These are phyloP conservation scores for Boletus eberwhitei DNA, from an alignment of 768 basidiomycete species.

Conservation along the genomic window DNA sequence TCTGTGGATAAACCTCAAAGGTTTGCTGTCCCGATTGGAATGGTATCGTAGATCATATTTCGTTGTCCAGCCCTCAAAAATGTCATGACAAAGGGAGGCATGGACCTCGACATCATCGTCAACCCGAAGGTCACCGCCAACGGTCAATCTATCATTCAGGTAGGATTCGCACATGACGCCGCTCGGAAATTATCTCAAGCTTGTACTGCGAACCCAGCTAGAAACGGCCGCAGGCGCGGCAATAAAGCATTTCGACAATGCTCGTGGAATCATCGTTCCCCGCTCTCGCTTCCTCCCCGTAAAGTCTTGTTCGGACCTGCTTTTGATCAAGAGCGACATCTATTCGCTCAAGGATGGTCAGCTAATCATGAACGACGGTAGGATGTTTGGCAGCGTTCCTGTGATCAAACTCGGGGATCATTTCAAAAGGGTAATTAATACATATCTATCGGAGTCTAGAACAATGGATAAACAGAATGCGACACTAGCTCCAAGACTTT, in stretches of 20 bases:
- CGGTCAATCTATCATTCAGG: constrained; percentile 82
- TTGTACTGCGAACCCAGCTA: constrained; percentile 39
- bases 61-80: constrained; percentile 70
- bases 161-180: constrained; percentile 18
- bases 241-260: constrained; percentile 89
- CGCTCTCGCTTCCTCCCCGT: constrained; percentile 92
- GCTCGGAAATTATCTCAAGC: constrained; percentile 4
- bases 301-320: constrained; percentile 82
- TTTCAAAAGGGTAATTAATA: constrained; percentile 81
- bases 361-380: constrained; percentile 75
- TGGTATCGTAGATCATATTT: not conserved
- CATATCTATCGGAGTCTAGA: not conserved
- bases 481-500: constrained; percentile 72
- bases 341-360: constrained; percentile 89
- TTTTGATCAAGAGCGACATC: constrained; percentile 89
- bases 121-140: constrained; percentile 87
- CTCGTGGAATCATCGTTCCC: constrained; percentile 93
- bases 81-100: constrained; percentile 79
- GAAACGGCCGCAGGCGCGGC: constrained; percentile 94
- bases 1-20: constrained; percentile 75
- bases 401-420: constrained; percentile 96
- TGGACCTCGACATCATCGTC: constrained; percentile 95
- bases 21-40: constrained; percentile 33
- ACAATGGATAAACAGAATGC: not conserved
- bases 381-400: constrained; percentile 87